phyloP scores from a whole-genome alignment of 305 asterid genomes.

The Petunia hybrid region DNA sequence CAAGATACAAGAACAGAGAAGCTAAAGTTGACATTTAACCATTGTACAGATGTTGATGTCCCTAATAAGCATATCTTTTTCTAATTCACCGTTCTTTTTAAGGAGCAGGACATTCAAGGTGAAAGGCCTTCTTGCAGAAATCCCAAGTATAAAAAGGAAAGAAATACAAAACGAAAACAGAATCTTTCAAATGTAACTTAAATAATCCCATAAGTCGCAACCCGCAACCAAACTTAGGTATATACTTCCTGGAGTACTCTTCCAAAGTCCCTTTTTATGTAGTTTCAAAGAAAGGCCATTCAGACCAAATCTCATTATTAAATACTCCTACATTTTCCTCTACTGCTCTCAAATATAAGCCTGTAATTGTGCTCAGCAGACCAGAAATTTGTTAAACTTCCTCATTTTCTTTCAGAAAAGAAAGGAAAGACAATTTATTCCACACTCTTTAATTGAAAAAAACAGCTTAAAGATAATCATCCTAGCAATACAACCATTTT shows the following conservation, averaged over 20 bases:
- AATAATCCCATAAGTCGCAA: neutral
- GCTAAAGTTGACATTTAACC: neutral
- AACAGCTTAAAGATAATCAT: too few relatives aligned
- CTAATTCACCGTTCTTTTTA: conserved; percentile 7
- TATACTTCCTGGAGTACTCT: neutral
- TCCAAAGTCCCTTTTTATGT: neutral
- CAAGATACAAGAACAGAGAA: neutral
- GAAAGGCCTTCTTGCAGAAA: neutral
- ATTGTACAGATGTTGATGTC: neutral
- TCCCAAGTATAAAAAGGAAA: neutral
- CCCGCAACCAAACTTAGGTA: neutral
- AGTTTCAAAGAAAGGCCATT: neutral
- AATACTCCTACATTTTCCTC: neutral
- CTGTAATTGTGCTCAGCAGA: neutral
- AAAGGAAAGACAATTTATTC: neutral
- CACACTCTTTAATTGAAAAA: neutral
- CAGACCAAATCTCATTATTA: neutral
- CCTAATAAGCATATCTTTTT: neutral
- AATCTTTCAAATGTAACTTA: neutral
- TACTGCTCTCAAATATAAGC: neutral
- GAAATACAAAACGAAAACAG: neutral
- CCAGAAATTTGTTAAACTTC: neutral
- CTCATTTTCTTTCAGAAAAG: neutral
- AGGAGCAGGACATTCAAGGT: neutral
- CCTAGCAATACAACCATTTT: too few relatives aligned